Conservation (phyloP, 148 eudicot species). For the Arbutus unedo region DNA sequence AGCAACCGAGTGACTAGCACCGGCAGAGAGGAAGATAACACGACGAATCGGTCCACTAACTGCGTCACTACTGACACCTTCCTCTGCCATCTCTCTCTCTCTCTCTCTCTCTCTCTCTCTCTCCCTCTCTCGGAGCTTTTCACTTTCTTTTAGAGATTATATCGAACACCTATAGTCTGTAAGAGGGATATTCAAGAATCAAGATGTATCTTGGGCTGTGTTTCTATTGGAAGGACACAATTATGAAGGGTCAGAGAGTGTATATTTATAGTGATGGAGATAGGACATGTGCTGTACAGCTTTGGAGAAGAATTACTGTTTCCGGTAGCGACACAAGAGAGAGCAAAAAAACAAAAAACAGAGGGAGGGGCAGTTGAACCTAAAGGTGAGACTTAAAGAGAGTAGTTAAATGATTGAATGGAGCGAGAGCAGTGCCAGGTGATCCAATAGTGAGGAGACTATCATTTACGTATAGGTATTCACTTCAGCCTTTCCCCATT, state of each 20-base stretch:
- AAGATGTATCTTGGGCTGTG: background rate
- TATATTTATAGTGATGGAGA: background rate
- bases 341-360: too few relatives aligned
- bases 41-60: conserved; percentile 29
- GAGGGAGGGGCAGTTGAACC: too few relatives aligned
- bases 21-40: conserved; percentile 76
- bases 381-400: too few relatives aligned
- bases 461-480: too few relatives aligned
- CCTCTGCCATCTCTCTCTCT: conserved; percentile 31
- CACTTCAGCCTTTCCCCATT: too few relatives aligned
- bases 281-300: background rate
- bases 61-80: conserved; percentile 18
- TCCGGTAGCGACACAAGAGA: too few relatives aligned
- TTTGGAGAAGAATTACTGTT: background rate
- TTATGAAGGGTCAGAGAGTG: background rate
- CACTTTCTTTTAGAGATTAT: background rate
- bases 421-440: background rate
- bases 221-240: background rate
- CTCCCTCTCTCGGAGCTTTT: background rate
- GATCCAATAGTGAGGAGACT: background rate
- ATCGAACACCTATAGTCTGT: background rate
- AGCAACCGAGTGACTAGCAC: conserved; percentile 92
- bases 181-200: background rate
- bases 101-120: conserved; percentile 5
- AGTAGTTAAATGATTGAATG: too few relatives aligned